A percentile compares a stretch with the other conserved stretches of the same genome.
These are phyloP conservation scores for Colletotrichum sidae DNA, from an alignment of 2,329 filamentous ascomycete species.

Conservation along the genomic window DNA sequence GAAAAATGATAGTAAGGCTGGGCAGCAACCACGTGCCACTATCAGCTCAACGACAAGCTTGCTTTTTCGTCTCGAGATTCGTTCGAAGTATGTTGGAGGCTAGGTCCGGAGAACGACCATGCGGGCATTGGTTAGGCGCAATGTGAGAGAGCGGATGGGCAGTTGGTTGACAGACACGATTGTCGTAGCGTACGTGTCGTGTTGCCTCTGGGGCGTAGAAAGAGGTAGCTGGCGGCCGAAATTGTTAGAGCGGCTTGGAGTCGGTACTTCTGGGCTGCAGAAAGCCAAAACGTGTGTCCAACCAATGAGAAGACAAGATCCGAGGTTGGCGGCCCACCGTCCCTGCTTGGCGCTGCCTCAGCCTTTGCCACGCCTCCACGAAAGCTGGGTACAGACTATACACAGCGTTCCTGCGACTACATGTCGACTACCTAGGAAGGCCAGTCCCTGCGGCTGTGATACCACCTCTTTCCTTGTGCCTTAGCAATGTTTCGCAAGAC, in stretches of 20 bases:
- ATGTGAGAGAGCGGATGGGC: background rate
- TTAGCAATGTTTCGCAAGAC: slow-evolving; percentile 8
- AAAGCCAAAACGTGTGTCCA: background rate
- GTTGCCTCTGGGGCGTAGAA: background rate
- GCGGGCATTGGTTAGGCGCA: too few relatives aligned
- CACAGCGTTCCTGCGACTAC: too few relatives aligned
- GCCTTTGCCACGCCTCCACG: slow-evolving; percentile 10
- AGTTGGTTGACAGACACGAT: too few relatives aligned
- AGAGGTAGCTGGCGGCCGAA: slow-evolving; percentile 10
- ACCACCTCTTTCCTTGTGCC: slow-evolving; percentile 3
- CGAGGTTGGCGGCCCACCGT: background rate
- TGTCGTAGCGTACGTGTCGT: too few relatives aligned
- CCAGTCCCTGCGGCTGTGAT: background rate
- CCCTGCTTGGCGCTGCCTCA: slow-evolving; percentile 29
- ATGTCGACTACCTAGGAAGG: too few relatives aligned
- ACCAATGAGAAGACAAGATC: slow-evolving; percentile 7
- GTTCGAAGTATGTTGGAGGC: background rate
- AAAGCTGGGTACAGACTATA: too few relatives aligned
- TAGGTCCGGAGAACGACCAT: too few relatives aligned
- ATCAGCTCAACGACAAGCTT: background rate
- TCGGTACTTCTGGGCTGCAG: slow-evolving; percentile 4
- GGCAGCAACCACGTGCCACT: background rate
- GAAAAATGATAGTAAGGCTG: background rate
- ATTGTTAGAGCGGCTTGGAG: slow-evolving; percentile 21
- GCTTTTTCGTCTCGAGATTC: slow-evolving; percentile 27